Percentiles rank a stretch among this genome's conserved stretches.
Conservation (phyloP, 345 rosid genomes). For the Brassica carinata region DNA sequence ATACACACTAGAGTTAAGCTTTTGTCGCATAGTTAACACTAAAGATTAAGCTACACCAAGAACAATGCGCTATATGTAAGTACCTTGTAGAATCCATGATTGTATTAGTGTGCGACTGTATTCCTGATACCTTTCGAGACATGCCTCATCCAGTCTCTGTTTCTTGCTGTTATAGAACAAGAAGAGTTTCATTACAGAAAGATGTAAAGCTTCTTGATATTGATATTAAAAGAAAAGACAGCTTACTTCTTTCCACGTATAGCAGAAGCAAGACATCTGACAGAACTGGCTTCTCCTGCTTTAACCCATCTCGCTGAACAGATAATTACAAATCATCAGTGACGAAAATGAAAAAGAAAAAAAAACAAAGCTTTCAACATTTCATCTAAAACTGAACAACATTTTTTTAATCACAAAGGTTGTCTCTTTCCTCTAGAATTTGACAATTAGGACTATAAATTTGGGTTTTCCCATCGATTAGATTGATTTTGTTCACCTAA, state of each 20-base stretch:
- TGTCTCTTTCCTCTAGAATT: constrained; percentile 1
- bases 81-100: constrained; percentile 96
- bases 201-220: background rate
- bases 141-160: constrained; percentile 86
- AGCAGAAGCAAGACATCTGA: constrained; percentile 55
- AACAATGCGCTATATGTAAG: background rate
- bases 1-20: background rate
- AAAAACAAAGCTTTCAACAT: constrained; percentile 2
- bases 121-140: constrained; percentile 88
- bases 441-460: background rate
- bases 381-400: background rate
- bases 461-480: background rate
- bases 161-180: constrained; percentile 47
- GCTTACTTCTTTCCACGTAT: constrained; percentile 65
- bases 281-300: constrained; percentile 32
- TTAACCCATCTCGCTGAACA: constrained; percentile 50
- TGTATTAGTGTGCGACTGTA: constrained; percentile 81
- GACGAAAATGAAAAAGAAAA: background rate
- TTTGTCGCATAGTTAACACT: background rate
- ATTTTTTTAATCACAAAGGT: background rate
- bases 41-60: background rate
- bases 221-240: background rate
- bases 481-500: background rate
- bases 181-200: constrained; percentile 8
- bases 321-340: constrained; percentile 14